Percentiles rank a stretch among this genome's conserved stretches.
Conservation (phyloP, 129 eudicot genomes). For the Flaveria sonorensis region DNA sequence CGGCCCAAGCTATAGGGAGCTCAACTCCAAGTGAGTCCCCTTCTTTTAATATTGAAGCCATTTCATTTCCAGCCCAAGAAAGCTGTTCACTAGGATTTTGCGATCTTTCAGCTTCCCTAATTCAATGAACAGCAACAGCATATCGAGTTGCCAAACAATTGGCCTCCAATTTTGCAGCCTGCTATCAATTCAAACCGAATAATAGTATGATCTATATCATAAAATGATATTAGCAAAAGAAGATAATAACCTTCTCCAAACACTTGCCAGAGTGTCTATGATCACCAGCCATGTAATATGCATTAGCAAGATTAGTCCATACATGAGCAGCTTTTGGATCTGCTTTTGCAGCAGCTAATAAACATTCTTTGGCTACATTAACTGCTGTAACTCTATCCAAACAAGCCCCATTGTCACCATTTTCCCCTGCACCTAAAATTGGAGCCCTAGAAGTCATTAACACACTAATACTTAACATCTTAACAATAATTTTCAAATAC, state of each 20-base stretch:
- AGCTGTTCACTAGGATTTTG: constrained; percentile 94
- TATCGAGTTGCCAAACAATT: constrained; percentile 90
- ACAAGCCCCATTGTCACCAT: constrained; percentile 60
- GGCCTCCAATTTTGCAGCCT: constrained; percentile 98
- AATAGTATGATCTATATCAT: constrained; percentile 3
- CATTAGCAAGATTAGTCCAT: constrained; percentile 93
- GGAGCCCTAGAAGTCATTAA: constrained; percentile 5
- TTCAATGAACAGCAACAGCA: constrained; percentile 91
- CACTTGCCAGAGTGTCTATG: constrained; percentile 81
- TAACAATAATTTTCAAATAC: neutral
- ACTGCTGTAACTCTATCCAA: constrained; percentile 60
- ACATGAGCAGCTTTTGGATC: constrained; percentile 86
- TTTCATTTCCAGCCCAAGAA: constrained; percentile 96
- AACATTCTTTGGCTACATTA: constrained; percentile 82
- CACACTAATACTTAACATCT: neutral
- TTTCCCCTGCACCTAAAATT: constrained; percentile 80
- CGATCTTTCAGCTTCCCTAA: constrained; percentile 89
- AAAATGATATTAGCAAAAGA: constrained; percentile 18
- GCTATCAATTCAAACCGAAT: constrained; percentile 4
- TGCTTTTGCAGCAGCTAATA: constrained; percentile 78
- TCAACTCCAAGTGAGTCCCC: constrained; percentile 73
- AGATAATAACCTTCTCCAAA: constrained; percentile 74
- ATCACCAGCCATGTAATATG: constrained; percentile 77
- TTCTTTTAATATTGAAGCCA: constrained; percentile 89
- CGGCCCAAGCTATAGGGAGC: constrained; percentile 90